Evolutionary conservation across 495 filamentous ascomycete genomes (phyloP), one percentile per base, ranked within the genome.

Genomic region (Zalerion maritima): DNA sequence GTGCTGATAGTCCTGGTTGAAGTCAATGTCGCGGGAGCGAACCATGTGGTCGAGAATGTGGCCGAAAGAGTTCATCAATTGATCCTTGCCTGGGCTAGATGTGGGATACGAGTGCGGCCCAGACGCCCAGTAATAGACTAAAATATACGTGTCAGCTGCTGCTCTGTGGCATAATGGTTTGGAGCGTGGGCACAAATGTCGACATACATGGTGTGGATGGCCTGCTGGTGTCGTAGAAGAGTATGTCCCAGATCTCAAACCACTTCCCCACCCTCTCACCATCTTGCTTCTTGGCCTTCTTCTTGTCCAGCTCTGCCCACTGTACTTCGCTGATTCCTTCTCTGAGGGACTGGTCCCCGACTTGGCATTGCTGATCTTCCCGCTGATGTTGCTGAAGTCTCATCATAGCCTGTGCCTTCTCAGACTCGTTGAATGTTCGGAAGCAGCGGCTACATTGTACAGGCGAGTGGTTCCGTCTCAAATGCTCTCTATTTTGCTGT

Each of bases 181-280:
- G n/a, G n/a, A n/a, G n/a, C n/a, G n/a, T n/a, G n/a, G n/a, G n/a
- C n/a, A n/a, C n/a, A n/a, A n/a, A n/a, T 19, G 36, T 38, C 22
- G 14, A 32, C 43, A 33, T 23, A 46, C 43, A 46, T 7, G 43
- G 43, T 16, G 33, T 46, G 9, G 42, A 30, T 3, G 43, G 43
- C 2, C 40, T 26, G 7, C 21, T 13, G 6, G 33, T 31, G 10
- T 29, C 43, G 3, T 39, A 40, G 16, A 46, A 46, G 6, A 46
- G 26, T 8, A 46, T 39, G 19, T 42, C 43, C 43, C 43, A 46
- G 7, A 46, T 46, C 36, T 46, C 43, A 13, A 42, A 43, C 43
- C 43, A 46, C 30, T 46, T 46, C 33, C 43, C 43, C 6, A 46
- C 32, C 19, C 37, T 21, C 18, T 46, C 40, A 7, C 29, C 28